Conservation (phyloP, 192 early-diverging fungal genomes). For the Ramicandelaber brevisporus region DNA sequence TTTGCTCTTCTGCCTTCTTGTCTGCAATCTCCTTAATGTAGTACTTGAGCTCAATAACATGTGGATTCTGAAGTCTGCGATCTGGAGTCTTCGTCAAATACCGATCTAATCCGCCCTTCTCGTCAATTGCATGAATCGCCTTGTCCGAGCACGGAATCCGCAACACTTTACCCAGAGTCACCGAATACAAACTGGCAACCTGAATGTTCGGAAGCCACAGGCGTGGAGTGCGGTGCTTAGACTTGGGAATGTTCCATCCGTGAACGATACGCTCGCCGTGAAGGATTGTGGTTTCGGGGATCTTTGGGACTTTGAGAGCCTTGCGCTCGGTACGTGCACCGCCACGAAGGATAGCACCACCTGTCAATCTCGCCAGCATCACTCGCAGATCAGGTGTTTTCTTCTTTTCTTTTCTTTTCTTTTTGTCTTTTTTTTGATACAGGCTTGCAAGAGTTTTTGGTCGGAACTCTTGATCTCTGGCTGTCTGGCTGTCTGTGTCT, state of each 20-base stretch:
- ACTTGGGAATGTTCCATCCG: slow-evolving; percentile 21
- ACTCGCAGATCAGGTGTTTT: too few relatives aligned
- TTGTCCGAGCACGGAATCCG: too few relatives aligned
- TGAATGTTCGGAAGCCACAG: slow-evolving; percentile 58
- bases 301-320: too few relatives aligned
- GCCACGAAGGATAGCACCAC: too few relatives aligned
- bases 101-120: slow-evolving; percentile 57
- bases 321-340: too few relatives aligned
- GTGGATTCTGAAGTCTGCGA: slow-evolving; percentile 29
- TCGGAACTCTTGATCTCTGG: too few relatives aligned
- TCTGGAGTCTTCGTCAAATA: slow-evolving; percentile 43
- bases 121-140: slow-evolving; percentile 64
- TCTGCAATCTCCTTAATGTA: slow-evolving; percentile 6
- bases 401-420: too few relatives aligned
- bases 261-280: slow-evolving; percentile 1
- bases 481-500: too few relatives aligned
- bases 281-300: too few relatives aligned
- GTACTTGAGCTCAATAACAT: slow-evolving; percentile 26
- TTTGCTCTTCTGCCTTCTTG: not conserved
- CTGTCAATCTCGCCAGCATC: too few relatives aligned
- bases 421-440: too few relatives aligned
- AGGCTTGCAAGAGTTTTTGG: too few relatives aligned
- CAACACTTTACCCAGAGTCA: slow-evolving; percentile 26
- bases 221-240: slow-evolving; percentile 46
- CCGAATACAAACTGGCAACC: slow-evolving; percentile 33